Evolutionary conservation across 1,284 basidiomycete genomes (phyloP).

Genomic region (Leccinum huronense): DNA sequence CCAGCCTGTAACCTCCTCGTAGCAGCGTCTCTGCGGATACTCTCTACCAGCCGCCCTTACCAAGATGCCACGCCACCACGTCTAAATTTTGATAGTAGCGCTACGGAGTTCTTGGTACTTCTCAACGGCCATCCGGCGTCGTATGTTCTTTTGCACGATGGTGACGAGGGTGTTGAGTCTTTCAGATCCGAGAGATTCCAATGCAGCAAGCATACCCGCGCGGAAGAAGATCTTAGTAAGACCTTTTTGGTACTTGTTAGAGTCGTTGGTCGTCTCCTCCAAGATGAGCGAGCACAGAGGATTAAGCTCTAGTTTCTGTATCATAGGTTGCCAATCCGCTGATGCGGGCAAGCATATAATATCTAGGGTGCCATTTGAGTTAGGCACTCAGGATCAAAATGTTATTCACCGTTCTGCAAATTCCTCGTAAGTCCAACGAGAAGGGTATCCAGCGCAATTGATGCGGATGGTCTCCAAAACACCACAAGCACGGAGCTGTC

Average conservation of each 20-base stretch:
- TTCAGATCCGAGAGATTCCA: constrained; percentile 88
- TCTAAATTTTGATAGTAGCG: constrained; percentile 85
- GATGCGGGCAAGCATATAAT: constrained; percentile 95
- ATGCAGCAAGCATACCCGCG: constrained; percentile 97
- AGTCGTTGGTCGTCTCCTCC: constrained; percentile 83
- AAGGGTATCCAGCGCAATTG: constrained; percentile 98
- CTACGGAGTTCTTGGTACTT: constrained; percentile 72
- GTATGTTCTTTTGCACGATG: constrained; percentile 96
- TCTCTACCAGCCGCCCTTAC: constrained; percentile 71
- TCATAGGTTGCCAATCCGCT: constrained; percentile 81
- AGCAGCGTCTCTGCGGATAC: constrained; percentile 71
- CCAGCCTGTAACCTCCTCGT: constrained; percentile 78
- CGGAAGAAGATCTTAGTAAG: constrained; percentile 99
- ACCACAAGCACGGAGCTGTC: constrained; percentile 97
- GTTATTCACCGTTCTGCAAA: constrained; percentile 90
- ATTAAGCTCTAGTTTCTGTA: constrained; percentile 76
- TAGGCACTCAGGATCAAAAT: not conserved
- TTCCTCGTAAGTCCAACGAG: constrained; percentile 98
- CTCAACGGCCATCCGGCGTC: constrained; percentile 81
- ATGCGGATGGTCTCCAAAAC: constrained; percentile 99
- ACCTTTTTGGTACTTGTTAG: constrained; percentile 96
- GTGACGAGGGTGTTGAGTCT: constrained; percentile 90
- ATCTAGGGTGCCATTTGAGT: constrained; percentile 50
- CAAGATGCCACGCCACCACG: constrained; percentile 88
- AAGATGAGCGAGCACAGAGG: constrained; percentile 86